Evolutionary conservation across 768 basidiomycete species (phyloP), one percentile per base, ranked within the genome.

Genomic region (Amanita brunnescens): DNA sequence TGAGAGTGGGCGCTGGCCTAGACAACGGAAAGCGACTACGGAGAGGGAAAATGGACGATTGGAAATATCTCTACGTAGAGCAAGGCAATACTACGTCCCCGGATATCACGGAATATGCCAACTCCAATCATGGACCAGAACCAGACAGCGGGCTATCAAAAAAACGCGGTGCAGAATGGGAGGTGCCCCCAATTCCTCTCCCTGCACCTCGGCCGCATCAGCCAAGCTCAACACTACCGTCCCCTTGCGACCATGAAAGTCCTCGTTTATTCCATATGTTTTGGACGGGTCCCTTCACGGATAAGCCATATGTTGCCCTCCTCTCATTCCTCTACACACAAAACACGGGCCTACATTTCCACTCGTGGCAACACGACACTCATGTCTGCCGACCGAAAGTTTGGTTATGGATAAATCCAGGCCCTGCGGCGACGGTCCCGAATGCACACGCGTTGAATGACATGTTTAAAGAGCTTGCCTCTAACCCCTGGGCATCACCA

Each of bases 341-440:
- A 65, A 96, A 96, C 62, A 79, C 87, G 13, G 91, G 87, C 12
- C 73, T 99, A 21, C 84, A 95, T 59, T 64, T 81, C 20, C 72
- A 78, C 47, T 61, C 69, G 23, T 71, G 75, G 54, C 67, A 74
- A 3, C 63, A 67, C n/a, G 71, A 81, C 47, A 69, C 64, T 0
- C 42, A 9, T 23, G 69, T 70, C 6, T 99, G 96, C 66, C 78
- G 92, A 32, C 91, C 96, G 1, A 81, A 94, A 60, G 88, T 98
- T 62, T 97, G 92, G 92, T 67, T 98, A 44, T 99, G 95, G 95
- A 94, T 98, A 64, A 97, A 95, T 63, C 93, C 95, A 7, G 94
- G 92, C n/a, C 92, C 93, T 2, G 93, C 94, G 12, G 91, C 92
- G 0, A 76, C 87, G 9, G 77, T 92, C 1, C 91, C 91, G 0